A percentile compares a stretch with the other conserved stretches of the same genome.
These are phyloP conservation scores for Colletotrichum sp. DNA, from an alignment of 2,329 filamentous ascomycete species.

Conservation along the genomic window DNA sequence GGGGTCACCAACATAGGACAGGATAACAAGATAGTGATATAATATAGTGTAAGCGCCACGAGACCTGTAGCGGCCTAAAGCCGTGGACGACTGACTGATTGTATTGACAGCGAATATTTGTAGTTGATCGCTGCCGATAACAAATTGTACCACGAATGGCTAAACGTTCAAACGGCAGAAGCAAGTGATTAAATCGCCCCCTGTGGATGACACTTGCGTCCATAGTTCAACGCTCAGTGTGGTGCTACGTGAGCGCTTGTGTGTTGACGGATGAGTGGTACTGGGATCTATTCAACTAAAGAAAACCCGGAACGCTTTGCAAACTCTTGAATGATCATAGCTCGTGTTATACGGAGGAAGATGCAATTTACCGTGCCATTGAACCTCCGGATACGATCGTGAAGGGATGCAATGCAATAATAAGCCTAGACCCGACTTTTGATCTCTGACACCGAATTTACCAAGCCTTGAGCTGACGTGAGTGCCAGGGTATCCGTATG, in stretches of 20 bases:
- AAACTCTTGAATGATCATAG: fast-evolving
- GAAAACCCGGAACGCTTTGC: background rate
- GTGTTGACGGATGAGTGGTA: background rate
- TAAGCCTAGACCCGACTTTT: background rate
- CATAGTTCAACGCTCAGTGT: background rate
- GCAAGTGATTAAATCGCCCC: background rate
- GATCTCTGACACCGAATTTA: background rate
- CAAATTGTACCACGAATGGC: background rate
- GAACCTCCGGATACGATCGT: background rate
- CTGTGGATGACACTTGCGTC: background rate
- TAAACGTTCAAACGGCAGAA: background rate
- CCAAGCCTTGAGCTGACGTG: background rate
- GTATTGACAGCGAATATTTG: background rate
- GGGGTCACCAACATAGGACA: fast-evolving
- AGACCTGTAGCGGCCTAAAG: background rate
- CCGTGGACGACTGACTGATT: too few species aligned
- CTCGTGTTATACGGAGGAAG: background rate
- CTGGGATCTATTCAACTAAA: fast-evolving
- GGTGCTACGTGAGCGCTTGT: fast-evolving
- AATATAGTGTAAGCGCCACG: background rate
- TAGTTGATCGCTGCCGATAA: background rate
- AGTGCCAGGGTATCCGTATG: background rate
- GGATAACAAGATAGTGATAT: background rate
- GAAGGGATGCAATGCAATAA: background rate
- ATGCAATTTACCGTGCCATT: fast-evolving